Evolutionary conservation across 2,329 filamentous ascomycete species (phyloP).

Genomic region (Penicillium italicum): DNA sequence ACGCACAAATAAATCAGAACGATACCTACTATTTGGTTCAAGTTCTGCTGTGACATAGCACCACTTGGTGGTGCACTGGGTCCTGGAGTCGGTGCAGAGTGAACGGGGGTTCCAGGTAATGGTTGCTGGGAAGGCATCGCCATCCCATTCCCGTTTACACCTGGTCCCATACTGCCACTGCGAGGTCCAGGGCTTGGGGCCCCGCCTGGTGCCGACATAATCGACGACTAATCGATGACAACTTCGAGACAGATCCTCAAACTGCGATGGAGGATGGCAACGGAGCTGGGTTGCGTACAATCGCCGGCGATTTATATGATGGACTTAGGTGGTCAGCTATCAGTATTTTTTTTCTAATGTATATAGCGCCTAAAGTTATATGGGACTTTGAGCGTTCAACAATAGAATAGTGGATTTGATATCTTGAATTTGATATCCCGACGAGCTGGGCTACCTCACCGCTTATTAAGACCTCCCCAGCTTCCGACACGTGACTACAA

Average conservation of each 20-base stretch:
- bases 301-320: background rate
- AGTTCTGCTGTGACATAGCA: slow-evolving; percentile 74
- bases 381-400: background rate
- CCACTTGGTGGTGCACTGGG: slow-evolving; percentile 35
- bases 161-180: slow-evolving; percentile 49
- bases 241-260: background rate
- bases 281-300: background rate
- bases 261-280: background rate
- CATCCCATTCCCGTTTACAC: slow-evolving; percentile 35
- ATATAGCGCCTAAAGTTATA: background rate
- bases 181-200: slow-evolving; percentile 49
- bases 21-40: slow-evolving; percentile 87
- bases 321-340: background rate
- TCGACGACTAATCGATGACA: background rate
- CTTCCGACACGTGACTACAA: slow-evolving; percentile 14
- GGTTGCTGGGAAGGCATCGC: slow-evolving; percentile 49
- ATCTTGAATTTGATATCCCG: slow-evolving; percentile 25
- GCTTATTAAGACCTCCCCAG: slow-evolving; percentile 14
- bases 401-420: slow-evolving; percentile 13
- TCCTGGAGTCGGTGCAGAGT: slow-evolving; percentile 42
- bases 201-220: slow-evolving; percentile 46
- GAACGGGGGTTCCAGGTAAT: slow-evolving; percentile 47
- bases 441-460: slow-evolving; percentile 7
- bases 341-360: background rate
- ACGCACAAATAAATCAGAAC: background rate